Evolutionary conservation across 169 alveolate genomes (phyloP), one percentile per base, ranked within the genome.

Genomic region (Plasmodium falciparum): DNA sequence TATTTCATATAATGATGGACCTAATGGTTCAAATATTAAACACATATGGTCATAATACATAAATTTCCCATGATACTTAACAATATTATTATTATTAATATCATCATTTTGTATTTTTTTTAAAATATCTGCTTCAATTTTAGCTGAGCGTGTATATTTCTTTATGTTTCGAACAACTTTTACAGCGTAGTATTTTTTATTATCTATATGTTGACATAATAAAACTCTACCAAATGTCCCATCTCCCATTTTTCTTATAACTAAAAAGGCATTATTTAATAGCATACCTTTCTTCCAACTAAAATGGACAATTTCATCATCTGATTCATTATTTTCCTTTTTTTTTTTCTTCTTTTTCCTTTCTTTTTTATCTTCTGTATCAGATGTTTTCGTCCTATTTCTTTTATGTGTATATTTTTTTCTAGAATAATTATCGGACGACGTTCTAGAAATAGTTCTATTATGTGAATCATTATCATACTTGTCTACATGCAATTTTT

Each of bases 141-240:
- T 95, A n/a, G 99, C 99, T 20, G 99, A 97, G 65, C 96, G 97
- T 39, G 98, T 97, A 92, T 98, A 98, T 86, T 98, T 95, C 65
- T 96, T 96, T 49, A 97, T 98, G 75, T 98, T 98, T 59, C 99
- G 91, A 45, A 98, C 98, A 24, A 93, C 96, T 90, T 98, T 98
- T 69, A 98, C 91, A 8, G 99, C 99, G 45, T 95, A 96, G 12
- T 89, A 73, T 56, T 94, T 89, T 61, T 93, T 93, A 47, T 93
- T 91, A 50, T 91, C 95, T 39, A 86, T 92, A 88, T 96, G 97
- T 52, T 97, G 96, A 66, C 98, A 96, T 65, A 95, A 95, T 26
- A 98, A 93, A 45, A 98, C 99, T 88, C 99, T 91, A n/a, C 99
- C 99, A 90, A 99, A 99, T 8, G 99, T 98, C 20, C 99, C 99